Conservation (phyloP, 495 filamentous ascomycete species). For the Cercophora scortea region DNA sequence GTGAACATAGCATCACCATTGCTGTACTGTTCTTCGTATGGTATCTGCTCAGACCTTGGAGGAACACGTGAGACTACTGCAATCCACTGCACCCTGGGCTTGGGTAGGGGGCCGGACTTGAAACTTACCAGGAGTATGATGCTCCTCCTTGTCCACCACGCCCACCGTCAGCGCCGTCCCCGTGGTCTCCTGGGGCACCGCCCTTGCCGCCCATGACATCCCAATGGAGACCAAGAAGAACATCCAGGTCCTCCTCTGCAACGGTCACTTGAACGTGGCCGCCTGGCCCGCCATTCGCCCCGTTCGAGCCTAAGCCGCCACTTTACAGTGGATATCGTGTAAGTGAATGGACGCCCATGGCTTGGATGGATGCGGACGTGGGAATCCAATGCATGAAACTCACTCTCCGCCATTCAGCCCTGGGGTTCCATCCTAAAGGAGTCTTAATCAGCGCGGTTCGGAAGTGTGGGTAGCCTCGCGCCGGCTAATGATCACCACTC, state of each 20-base stretch:
- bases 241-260: slow-evolving; percentile 21
- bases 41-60: too few species aligned
- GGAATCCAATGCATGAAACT: too few species aligned
- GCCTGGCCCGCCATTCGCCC: slow-evolving; percentile 24
- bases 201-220: slow-evolving; percentile 21
- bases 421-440: slow-evolving; percentile 13
- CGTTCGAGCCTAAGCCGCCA: slow-evolving; percentile 11
- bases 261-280: slow-evolving; percentile 22
- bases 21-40: too few species aligned
- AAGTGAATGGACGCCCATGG: neutral
- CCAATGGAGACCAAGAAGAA: slow-evolving; percentile 23
- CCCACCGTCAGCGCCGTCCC: slow-evolving; percentile 24
- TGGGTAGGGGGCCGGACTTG: too few species aligned
- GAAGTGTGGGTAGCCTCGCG: too few species aligned
- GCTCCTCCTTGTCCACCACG: slow-evolving; percentile 4
- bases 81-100: too few species aligned
- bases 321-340: slow-evolving; percentile 1
- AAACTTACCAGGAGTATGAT: neutral
- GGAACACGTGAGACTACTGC: too few species aligned
- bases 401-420: slow-evolving; percentile 21
- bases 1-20: too few species aligned
- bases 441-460: too few species aligned
- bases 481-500: too few species aligned
- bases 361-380: neutral
- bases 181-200: slow-evolving; percentile 18